Percentiles rank a stretch among this genome's conserved stretches.
phyloP scores from a whole-genome alignment of 768 basidiomycete genomes.

The Kwoniella dejecticola region DNA sequence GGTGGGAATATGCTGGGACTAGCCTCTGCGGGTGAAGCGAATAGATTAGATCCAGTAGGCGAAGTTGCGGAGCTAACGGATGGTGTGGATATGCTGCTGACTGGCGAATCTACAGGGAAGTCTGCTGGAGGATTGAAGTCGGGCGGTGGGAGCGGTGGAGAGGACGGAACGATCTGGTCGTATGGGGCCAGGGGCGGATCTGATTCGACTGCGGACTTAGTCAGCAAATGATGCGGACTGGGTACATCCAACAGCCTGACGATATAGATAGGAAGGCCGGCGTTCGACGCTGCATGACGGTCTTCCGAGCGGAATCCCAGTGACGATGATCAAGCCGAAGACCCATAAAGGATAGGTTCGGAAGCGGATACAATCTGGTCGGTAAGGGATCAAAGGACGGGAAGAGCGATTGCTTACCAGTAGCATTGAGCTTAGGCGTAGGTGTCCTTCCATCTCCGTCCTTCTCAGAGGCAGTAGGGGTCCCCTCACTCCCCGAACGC shows the following conservation, averaged over 20 bases:
- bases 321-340: no score
- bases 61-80: constrained; percentile 1
- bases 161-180: background rate
- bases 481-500: constrained; percentile 6
- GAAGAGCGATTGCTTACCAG: background rate
- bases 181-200: constrained; percentile 1
- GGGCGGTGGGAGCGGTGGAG: constrained; percentile 33
- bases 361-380: background rate
- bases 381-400: background rate
- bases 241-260: no score
- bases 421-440: background rate
- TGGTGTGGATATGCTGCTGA: constrained; percentile 21
- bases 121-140: constrained; percentile 46
- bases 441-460: background rate
- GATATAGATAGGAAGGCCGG: no score
- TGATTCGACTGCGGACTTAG: background rate
- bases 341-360: no score
- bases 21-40: background rate
- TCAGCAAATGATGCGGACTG: background rate
- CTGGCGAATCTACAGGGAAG: constrained; percentile 26
- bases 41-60: background rate
- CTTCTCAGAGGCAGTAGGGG: background rate
- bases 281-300: no score
- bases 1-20: background rate
- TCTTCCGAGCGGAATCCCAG: no score